phyloP scores from a whole-genome alignment of 2,329 filamentous ascomycete genomes.

The Tolypocladium amazonense region DNA sequence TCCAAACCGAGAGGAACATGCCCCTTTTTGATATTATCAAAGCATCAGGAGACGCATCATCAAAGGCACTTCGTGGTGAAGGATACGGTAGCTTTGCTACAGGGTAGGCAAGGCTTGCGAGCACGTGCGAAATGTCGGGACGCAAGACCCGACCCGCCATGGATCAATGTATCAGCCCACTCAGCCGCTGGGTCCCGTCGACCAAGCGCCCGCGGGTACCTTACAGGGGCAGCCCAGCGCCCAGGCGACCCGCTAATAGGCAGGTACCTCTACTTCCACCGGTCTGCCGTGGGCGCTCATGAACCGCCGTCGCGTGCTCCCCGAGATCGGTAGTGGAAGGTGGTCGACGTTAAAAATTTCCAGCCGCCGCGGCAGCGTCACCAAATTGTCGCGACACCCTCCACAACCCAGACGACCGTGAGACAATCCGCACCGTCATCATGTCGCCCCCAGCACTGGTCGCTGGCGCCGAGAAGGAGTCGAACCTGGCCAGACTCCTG shows the following conservation, averaged over 20 bases:
- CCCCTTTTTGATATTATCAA: neutral
- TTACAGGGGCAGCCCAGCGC: neutral
- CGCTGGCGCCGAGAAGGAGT: conserved; percentile 61
- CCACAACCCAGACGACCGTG: neutral
- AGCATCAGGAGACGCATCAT: neutral
- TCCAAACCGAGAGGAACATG: too few relatives aligned
- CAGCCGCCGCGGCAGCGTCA: neutral
- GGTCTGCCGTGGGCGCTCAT: neutral
- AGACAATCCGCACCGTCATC: conserved; percentile 10
- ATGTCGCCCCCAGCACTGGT: conserved; percentile 50
- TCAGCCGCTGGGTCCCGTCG: neutral
- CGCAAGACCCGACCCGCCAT: neutral
- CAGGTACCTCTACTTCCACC: neutral
- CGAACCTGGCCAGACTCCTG: conserved; percentile 74
- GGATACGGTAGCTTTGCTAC: too few relatives aligned
- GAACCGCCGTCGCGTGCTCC: conserved; percentile 2
- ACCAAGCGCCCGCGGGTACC: neutral
- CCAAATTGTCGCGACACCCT: neutral
- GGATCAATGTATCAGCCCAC: neutral
- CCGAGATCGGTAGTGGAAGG: conserved; percentile 6
- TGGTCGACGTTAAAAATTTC: conserved; percentile 7
- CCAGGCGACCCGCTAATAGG: neutral
- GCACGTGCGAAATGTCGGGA: neutral
- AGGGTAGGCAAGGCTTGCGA: neutral
- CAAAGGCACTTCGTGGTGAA: too few relatives aligned